Percentiles rank a stretch among this genome's conserved stretches.
phyloP scores from a whole-genome alignment of 1,139 yeast genomes.

The Taphrina flavorubra region DNA sequence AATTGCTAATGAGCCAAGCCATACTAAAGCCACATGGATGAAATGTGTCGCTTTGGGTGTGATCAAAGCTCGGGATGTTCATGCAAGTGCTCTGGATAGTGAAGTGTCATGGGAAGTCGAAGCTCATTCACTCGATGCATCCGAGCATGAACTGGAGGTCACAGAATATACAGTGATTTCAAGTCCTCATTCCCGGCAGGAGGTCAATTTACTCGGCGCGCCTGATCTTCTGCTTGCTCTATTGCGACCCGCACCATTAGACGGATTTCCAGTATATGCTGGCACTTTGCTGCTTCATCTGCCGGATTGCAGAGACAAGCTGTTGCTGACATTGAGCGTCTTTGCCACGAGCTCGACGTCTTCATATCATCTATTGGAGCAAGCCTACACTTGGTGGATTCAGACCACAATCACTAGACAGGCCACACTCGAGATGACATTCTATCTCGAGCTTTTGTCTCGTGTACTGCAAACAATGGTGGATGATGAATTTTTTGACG shows the following conservation, averaged over 20 bases:
- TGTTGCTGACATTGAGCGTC: conserved; percentile 14
- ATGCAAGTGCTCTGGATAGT: not conserved
- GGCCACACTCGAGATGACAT: not conserved
- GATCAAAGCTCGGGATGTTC: not conserved
- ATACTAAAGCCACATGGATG: conserved; percentile 11
- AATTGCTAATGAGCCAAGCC: not conserved
- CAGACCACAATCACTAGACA: not conserved
- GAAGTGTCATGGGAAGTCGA: not conserved
- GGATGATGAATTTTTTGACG: conserved; percentile 43
- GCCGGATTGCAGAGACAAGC: conserved; percentile 6
- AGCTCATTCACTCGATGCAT: not conserved
- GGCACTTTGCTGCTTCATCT: not conserved
- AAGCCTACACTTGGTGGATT: conserved; percentile 10
- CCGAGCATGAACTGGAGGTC: not conserved
- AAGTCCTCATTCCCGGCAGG: not conserved
- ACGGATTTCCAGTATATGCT: not conserved
- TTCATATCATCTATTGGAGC: conserved; percentile 9
- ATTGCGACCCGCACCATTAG: not conserved
- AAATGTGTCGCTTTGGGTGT: not conserved
- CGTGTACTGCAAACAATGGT: conserved; percentile 43
- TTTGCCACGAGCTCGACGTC: conserved; percentile 11
- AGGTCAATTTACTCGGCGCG: not conserved
- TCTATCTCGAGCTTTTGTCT: conserved; percentile 42
- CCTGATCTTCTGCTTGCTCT: not conserved
- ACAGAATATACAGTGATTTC: too few relatives aligned